A percentile compares a stretch with the other conserved stretches of the same genome.
These are phyloP conservation scores for Teratosphaeria zuluensis DNA, from an alignment of 2,329 filamentous ascomycete species.

Conservation along the genomic window DNA sequence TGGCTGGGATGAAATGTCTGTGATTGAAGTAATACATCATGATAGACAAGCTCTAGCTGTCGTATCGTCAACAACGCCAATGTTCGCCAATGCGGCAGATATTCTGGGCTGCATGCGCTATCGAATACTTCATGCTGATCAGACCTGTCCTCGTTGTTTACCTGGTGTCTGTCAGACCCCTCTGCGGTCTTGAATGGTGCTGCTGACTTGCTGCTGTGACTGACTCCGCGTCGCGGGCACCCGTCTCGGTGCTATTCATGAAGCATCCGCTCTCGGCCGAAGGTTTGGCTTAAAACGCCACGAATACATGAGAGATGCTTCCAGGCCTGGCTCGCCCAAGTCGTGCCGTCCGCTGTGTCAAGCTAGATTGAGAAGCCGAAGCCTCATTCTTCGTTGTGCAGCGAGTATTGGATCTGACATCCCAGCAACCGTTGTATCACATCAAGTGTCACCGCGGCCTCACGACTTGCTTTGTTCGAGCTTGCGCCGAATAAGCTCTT, in stretches of 20 bases:
- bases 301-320: background rate
- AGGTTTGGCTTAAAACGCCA: background rate
- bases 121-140: background rate
- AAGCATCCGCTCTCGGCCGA: background rate
- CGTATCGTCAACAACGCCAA: background rate
- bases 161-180: background rate
- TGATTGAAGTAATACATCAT: background rate
- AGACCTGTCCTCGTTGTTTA: background rate
- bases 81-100: background rate
- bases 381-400: background rate
- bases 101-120: background rate
- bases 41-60: background rate
- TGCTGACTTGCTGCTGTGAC: background rate
- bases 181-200: background rate
- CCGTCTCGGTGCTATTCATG: background rate
- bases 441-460: constrained; percentile 1
- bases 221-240: background rate
- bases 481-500: constrained; percentile 27
- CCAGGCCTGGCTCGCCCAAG: background rate
- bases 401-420: background rate
- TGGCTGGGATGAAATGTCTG: background rate
- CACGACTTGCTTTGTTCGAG: constrained; percentile 21
- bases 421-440: background rate
- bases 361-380: background rate
- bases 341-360: background rate